Evolutionary conservation across 306 rosid genomes (phyloP), one percentile per base, ranked within the genome.

Genomic region (Ormosia emarginata): DNA sequence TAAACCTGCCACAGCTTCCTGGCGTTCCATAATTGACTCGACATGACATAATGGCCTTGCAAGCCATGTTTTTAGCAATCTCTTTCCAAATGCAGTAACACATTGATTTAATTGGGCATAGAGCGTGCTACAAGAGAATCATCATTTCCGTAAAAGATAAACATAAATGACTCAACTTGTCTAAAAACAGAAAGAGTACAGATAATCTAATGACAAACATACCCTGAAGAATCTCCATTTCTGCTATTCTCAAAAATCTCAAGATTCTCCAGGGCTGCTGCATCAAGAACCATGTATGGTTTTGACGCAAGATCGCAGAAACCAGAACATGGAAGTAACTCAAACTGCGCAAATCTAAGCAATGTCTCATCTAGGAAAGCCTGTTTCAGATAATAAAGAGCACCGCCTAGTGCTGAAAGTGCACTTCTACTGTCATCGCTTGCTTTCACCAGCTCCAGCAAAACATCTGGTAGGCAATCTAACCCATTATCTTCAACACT

Each of bases 341-440:
- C 98, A 84, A 90, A 95, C 68, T 85, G 90, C n/a, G 96, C 99
- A 92, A 89, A 95, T 79, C 87, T 89, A 75, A 95, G 94, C 88
- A 95, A 66, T 63, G 90, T 55, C 84, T 92, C 93, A 66, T 95
- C 99, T 71, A 93, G 90, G 78, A 92, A 92, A 84, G 96, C 93
- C 90, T 95, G 99, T 83, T 90, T 95, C 79, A 95, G 89, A 89
- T 92, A 95, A 91, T 86, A 95, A 71, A 95, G 93, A 64, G 89
- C 84, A 67, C 98, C 99, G 10, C 99, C 99, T 72, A 95, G 93
- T 71, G 99, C 99, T 78, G 97, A 92, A 90, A 95, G 94, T 64
- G 97, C 99, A 89, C 76, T 87, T 77, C 80, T 85, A 70, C 91
- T 87, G 69, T 84, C 77, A 67, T 88, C 86, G 2, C 83, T 90